phyloP scores from a whole-genome alignment of 257 asterid genomes.

The Coffea canephora region DNA sequence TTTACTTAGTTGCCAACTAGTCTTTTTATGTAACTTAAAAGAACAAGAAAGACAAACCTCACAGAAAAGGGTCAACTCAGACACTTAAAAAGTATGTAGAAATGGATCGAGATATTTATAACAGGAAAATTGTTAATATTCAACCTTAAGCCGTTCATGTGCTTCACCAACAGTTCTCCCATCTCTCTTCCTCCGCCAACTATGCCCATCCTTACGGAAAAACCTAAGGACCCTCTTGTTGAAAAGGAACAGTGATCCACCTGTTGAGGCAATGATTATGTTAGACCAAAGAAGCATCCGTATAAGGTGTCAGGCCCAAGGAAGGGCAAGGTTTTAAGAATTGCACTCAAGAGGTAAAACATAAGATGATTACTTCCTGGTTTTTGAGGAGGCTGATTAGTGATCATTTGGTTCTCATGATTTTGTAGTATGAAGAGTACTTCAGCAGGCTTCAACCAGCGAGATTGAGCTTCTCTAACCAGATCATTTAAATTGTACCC shows the following conservation, averaged over 20 bases:
- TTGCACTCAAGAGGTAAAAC: slow-evolving; percentile 11
- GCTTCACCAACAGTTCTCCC: slow-evolving; percentile 92
- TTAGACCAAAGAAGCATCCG: slow-evolving; percentile 14
- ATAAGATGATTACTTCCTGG: slow-evolving; percentile 55
- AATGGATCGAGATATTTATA: background rate
- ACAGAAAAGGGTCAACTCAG: background rate
- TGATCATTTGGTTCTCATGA: slow-evolving; percentile 69
- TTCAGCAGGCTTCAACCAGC: slow-evolving; percentile 96
- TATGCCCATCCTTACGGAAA: slow-evolving; percentile 95
- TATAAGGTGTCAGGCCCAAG: slow-evolving; percentile 10
- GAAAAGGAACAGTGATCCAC: slow-evolving; percentile 76
- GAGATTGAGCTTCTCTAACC: slow-evolving; percentile 73
- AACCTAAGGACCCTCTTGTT: slow-evolving; percentile 77
- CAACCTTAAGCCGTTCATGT: slow-evolving; percentile 95
- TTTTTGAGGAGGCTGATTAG: slow-evolving; percentile 64
- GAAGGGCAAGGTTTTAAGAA: slow-evolving; percentile 4
- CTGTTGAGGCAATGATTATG: slow-evolving; percentile 35
- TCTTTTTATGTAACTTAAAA: background rate
- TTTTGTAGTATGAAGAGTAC: slow-evolving; percentile 63
- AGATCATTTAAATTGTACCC: slow-evolving; percentile 58
- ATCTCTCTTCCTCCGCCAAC: slow-evolving; percentile 90
- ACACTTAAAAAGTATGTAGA: background rate
- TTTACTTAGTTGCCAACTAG: background rate
- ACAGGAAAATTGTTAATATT: background rate
- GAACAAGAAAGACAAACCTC: background rate